phyloP scores from a whole-genome alignment of 495 filamentous ascomycete species.

The Xylaria bambusicola region DNA sequence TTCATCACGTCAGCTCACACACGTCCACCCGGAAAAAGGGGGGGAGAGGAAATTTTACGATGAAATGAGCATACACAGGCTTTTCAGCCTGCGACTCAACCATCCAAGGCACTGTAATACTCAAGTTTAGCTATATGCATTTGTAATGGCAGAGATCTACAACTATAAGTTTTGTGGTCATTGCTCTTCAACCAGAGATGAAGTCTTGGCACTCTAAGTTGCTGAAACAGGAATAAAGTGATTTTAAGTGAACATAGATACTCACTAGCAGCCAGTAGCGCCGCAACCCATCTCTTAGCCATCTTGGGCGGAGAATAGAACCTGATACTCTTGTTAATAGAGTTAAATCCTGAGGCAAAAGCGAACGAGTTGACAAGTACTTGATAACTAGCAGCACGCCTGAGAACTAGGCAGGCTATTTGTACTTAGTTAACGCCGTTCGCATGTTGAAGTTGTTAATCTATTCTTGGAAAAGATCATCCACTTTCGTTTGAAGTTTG shows the following conservation, averaged over 20 bases:
- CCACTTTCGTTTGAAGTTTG: background rate
- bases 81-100: slow-evolving; percentile 18
- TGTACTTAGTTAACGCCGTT: too few species aligned
- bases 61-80: slow-evolving; percentile 50
- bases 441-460: background rate
- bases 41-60: slow-evolving; percentile 31
- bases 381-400: too few species aligned
- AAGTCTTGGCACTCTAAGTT: background rate
- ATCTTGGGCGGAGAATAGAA: background rate
- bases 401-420: too few species aligned
- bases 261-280: slow-evolving; percentile 6
- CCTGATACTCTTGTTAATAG: too few species aligned
- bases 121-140: background rate
- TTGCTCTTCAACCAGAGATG: too few species aligned
- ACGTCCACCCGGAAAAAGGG: too few species aligned
- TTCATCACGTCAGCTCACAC: too few species aligned
- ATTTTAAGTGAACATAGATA: background rate
- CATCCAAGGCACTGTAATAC: slow-evolving; percentile 11
- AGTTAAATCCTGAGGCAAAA: background rate
- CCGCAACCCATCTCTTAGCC: slow-evolving; percentile 7
- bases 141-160: background rate
- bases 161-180: too few species aligned
- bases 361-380: background rate
- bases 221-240: too few species aligned
- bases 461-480: slow-evolving; percentile 9